Base-by-base conservation (phyloP, 345 rosid genomes). In the Laguncularia racemosa region DNA sequence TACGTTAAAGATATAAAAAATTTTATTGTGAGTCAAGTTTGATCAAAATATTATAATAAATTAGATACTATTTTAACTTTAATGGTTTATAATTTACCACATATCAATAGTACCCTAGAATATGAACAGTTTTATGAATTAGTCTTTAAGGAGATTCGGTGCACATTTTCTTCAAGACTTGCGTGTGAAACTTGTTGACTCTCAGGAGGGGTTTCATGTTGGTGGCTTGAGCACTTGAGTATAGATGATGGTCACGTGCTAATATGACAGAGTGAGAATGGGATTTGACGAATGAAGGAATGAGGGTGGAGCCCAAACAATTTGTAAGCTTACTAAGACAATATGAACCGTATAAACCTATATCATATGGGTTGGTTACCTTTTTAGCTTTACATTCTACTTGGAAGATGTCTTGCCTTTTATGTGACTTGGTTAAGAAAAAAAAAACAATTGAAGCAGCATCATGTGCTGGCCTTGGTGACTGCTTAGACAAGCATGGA, bases 401-500 rank as follows among this genome's bases (percentile, higher is more conserved):
- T 33, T 33, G 40, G 40, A 33, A 77, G 62, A 67, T 67, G 74
- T 75, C 79, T 79, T 79, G 59, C 70, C 67, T 75, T 81, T 73
- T 77, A 71, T 65, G 78, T 72, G 78, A 81, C 78, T 33, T 33
- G 40, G 40, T 33, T 33, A 9, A 9, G 40, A 33, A 33, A 33
- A 26, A 26, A 26, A 26, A 6, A 33, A 67, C 77, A 58, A 61
- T 69, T 69, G 74, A 46, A 71, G 71, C 73, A 63, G 66, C 52
- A 71, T 33, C 45, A 53, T 14, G 2, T 55, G n/a, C 40, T 53
- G 14, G 48, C 21, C 11, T 66, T 70, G 84, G 92, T 71, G 85
- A 40, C 67, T 80, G 89, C 96, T 85, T 82, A 83, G 60, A 63
- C 60, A 73, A 88, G 89, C 96, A 79, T 82, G 56, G 65, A 58